phyloP scores from a whole-genome alignment of 306 rosid genomes.

The Acmispon strigosus region DNA sequence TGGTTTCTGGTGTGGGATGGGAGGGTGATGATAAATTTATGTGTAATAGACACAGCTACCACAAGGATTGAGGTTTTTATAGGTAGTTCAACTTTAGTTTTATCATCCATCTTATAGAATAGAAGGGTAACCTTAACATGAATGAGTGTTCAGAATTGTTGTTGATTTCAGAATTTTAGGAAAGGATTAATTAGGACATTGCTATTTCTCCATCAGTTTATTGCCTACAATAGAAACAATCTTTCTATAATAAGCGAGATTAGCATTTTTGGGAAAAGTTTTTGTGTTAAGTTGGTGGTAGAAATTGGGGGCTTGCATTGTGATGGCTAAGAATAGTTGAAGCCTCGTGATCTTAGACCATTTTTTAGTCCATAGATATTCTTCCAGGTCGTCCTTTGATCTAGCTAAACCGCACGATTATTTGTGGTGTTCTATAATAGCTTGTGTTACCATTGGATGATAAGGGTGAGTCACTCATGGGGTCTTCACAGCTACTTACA shows the following conservation, averaged over 20 bases:
- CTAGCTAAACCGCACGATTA: constrained; percentile 8
- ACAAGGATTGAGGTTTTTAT: constrained; percentile 10
- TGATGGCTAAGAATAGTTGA: constrained; percentile 16
- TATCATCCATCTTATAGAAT: constrained; percentile 8
- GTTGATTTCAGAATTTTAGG: constrained; percentile 9
- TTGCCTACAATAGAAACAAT: background rate
- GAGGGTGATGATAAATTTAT: background rate
- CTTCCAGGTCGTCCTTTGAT: background rate
- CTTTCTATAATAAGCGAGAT: constrained; percentile 3
- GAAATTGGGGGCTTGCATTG: background rate
- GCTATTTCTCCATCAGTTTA: background rate
- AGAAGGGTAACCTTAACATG: background rate
- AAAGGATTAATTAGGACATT: background rate
- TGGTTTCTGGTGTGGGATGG: constrained; percentile 17
- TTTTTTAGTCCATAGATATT: background rate
- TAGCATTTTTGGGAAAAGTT: background rate
- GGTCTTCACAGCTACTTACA: no score
- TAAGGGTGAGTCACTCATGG: background rate
- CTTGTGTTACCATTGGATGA: background rate
- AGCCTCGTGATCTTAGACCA: no score
- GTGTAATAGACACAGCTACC: background rate
- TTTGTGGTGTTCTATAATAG: background rate
- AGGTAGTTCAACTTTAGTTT: background rate
- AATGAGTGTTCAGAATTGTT: constrained; percentile 7
- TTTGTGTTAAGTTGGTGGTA: background rate